Base-by-base conservation (phyloP, 2,329 filamentous ascomycete species). In the Atkinsonella texensis region DNA sequence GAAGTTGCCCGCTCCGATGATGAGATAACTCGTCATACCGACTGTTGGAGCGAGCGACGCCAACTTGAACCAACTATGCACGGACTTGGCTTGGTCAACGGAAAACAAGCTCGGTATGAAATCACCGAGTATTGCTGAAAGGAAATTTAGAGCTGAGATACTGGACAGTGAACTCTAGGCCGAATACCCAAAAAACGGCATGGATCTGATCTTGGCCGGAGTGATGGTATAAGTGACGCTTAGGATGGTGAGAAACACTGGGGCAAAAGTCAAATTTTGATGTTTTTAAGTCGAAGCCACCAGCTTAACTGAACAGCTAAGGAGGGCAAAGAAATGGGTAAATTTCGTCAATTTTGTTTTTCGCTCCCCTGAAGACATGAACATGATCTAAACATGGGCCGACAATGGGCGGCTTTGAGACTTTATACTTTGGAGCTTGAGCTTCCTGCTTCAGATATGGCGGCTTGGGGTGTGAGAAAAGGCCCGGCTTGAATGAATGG, bases 1-100 rank as follows among this genome's bases (percentile, higher is more conserved):
- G 42, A 74, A 73, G 57, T 70, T 70, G 52, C 70, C 70, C 20
- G 63, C 69, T 46, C 70, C 70, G 46, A 73, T 63, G 53, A 72
- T 69, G 56, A 73, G 63, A 44, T 56, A 58, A 23, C 53, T 53
- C 38, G 51, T 52, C 55, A 57, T 57, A n/a, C 15, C 46, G 33
- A 12, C 28, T 15, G 6, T 40, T 33, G 33, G 35, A 12, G 31
- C 10, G 9, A 28, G 28, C 5, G 3, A 15, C 35, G 12, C 5
- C 15, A 38, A 28, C 28, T 28, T 23, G 20, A 23, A 23, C 2
- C 20, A 23, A 23, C 20, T 28, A 28, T 28, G 28, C 28, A 4
- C 28, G 7, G 28, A 8, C 28, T 5, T 28, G 28, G 5, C 7
- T 6, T 2, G 28, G 28, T 28, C 1, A 28, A 28, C 4, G 28